These are phyloP conservation scores for Bauhinia variegata DNA, from an alignment of 306 rosid species.

Conservation along the genomic window DNA sequence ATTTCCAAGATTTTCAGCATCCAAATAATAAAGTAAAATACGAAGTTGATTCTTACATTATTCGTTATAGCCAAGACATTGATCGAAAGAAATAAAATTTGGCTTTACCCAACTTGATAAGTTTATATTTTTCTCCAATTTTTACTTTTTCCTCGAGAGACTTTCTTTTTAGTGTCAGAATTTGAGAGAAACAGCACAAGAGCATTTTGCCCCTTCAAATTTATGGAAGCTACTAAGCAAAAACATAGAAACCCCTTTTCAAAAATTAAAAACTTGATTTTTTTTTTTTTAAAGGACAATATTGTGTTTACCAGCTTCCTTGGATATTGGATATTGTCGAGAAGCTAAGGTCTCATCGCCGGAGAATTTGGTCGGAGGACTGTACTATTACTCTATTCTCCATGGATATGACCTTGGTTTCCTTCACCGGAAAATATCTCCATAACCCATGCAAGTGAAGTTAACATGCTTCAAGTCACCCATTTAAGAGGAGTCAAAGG, in stretches of 20 bases:
- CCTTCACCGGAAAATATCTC: not conserved
- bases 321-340: conserved; percentile 26
- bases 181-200: too few relatives aligned
- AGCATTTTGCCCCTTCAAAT: not conserved
- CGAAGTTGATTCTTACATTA: conserved; percentile 18
- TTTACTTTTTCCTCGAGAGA: not conserved
- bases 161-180: not conserved
- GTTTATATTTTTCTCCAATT: not conserved
- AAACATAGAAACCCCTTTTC: not conserved
- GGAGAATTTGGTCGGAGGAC: not conserved
- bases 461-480: not conserved
- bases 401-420: not conserved
- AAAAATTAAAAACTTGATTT: not conserved
- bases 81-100: not conserved
- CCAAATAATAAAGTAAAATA: conserved; percentile 22
- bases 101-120: not conserved
- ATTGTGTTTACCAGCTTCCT: conserved; percentile 12
- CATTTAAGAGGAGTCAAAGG: not conserved
- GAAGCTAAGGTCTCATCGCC: conserved; percentile 7
- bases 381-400: not conserved
- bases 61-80: not conserved
- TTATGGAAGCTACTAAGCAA: not conserved
- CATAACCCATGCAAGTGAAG: not conserved
- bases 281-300: too few relatives aligned
- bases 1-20: conserved; percentile 29